Evolutionary conservation across 768 basidiomycete species (phyloP).

Genomic region (Termitomyces sp.): DNA sequence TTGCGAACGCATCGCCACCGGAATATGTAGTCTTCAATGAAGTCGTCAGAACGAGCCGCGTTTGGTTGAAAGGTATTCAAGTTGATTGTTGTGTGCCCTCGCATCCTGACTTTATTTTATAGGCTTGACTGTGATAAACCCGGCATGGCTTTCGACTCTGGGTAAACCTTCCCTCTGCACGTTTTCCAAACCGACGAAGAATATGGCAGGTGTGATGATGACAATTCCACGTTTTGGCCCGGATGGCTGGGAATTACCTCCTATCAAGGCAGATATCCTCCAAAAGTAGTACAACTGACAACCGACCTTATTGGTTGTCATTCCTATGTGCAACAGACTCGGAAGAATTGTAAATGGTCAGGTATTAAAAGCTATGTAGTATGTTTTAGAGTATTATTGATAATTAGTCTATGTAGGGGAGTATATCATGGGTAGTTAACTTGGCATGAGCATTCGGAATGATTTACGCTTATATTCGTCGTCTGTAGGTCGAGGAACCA

Average conservation of each 20-base stretch:
- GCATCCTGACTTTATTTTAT: background rate
- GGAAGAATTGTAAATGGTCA: background rate
- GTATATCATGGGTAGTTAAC: background rate
- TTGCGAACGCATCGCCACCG: slow-evolving; percentile 66
- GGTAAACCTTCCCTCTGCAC: slow-evolving; percentile 80
- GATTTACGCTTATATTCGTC: slow-evolving; percentile 4
- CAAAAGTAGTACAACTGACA: slow-evolving; percentile 4
- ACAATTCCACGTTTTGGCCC: slow-evolving; percentile 83
- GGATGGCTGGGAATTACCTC: slow-evolving; percentile 83
- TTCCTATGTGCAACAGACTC: background rate
- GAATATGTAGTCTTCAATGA: slow-evolving; percentile 87
- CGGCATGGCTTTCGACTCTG: slow-evolving; percentile 80
- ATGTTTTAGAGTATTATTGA: background rate
- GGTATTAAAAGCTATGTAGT: background rate
- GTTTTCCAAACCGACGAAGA: slow-evolving; percentile 82
- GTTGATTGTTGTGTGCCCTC: background rate
- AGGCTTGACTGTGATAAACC: slow-evolving; percentile 84
- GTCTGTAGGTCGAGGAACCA: slow-evolving; percentile 9
- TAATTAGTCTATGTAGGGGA: background rate
- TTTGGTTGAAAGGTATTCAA: slow-evolving; percentile 72
- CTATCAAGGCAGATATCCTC: slow-evolving; percentile 41
- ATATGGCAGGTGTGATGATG: slow-evolving; percentile 61
- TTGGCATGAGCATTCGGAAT: background rate
- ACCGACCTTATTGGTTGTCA: background rate
- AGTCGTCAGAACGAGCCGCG: slow-evolving; percentile 65